These are phyloP conservation scores for Ophiostoma sp. DNA, from an alignment of 2,329 filamentous ascomycete species.

Conservation along the genomic window DNA sequence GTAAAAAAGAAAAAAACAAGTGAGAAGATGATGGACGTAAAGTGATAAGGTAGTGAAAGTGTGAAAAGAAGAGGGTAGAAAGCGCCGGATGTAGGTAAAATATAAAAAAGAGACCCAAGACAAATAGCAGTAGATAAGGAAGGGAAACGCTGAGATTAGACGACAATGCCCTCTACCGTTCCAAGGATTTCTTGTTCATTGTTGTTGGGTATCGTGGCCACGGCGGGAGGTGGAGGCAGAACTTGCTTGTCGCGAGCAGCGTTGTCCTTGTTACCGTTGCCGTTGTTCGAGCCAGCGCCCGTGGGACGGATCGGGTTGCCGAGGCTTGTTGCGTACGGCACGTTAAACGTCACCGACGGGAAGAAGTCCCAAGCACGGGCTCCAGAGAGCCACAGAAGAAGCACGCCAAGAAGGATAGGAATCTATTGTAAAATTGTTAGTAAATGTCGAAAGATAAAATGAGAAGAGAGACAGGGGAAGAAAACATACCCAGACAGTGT, in stretches of 20 bases:
- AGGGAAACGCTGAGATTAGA: background rate
- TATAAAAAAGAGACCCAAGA: background rate
- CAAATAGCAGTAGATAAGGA: background rate
- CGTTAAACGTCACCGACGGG: slow-evolving; percentile 29
- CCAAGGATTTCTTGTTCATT: slow-evolving; percentile 14
- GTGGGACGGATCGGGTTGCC: slow-evolving; percentile 23
- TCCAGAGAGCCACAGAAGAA: slow-evolving; percentile 30
- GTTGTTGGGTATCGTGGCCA: slow-evolving; percentile 14
- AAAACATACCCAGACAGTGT: slow-evolving; percentile 64
- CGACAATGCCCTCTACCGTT: slow-evolving; percentile 5
- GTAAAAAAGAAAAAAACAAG: background rate
- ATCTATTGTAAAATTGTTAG: slow-evolving; percentile 24
- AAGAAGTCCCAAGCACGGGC: slow-evolving; percentile 29
- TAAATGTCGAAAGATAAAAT: background rate
- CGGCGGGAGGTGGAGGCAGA: slow-evolving; percentile 14
- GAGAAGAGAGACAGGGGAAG: background rate
- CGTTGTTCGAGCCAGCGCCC: background rate
- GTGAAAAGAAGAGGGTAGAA: background rate
- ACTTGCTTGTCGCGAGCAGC: slow-evolving; percentile 3
- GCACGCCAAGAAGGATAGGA: slow-evolving; percentile 30
- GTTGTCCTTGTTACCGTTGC: background rate
- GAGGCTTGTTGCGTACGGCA: slow-evolving; percentile 31
- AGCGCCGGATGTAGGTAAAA: background rate
- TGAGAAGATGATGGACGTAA: background rate
- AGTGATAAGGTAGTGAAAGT: background rate